These are phyloP conservation scores for Medicago ruthenica DNA, from an alignment of 306 rosid genomes.

Conservation along the genomic window DNA sequence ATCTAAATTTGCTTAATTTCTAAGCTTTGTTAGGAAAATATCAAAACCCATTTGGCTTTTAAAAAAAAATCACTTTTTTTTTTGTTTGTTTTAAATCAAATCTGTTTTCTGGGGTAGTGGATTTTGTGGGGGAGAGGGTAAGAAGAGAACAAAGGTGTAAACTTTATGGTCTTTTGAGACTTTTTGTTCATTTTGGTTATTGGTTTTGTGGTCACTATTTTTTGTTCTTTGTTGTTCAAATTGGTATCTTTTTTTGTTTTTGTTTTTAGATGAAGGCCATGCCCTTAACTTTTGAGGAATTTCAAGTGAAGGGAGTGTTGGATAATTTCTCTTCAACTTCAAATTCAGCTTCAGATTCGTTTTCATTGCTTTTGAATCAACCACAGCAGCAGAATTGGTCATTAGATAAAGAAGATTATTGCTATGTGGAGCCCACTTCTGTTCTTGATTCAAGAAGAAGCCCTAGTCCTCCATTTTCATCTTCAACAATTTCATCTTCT, in stretches of 20 bases:
- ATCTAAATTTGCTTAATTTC: constrained; percentile 36
- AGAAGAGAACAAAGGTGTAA: constrained; percentile 42
- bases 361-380: constrained; percentile 44
- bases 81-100: constrained; percentile 37
- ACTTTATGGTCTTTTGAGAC: constrained; percentile 62
- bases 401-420: constrained; percentile 53
- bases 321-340: constrained; percentile 70
- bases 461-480: constrained; percentile 80
- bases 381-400: constrained; percentile 63
- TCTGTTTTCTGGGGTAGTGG: constrained; percentile 34
- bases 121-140: constrained; percentile 30
- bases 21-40: constrained; percentile 23
- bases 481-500: constrained; percentile 92
- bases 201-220: constrained; percentile 48
- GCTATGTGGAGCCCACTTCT: constrained; percentile 99
- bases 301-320: constrained; percentile 90
- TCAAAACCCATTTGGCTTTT: neutral
- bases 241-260: neutral
- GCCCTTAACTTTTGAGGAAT: constrained; percentile 94
- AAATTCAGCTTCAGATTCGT: constrained; percentile 68
- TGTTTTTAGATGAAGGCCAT: constrained; percentile 86
- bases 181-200: constrained; percentile 42
- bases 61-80: constrained; percentile 5
- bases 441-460: constrained; percentile 89
- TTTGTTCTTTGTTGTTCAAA: constrained; percentile 26